Base-by-base conservation (phyloP, 2,329 filamentous ascomycete genomes). In the Fusarium euwallaceae region DNA sequence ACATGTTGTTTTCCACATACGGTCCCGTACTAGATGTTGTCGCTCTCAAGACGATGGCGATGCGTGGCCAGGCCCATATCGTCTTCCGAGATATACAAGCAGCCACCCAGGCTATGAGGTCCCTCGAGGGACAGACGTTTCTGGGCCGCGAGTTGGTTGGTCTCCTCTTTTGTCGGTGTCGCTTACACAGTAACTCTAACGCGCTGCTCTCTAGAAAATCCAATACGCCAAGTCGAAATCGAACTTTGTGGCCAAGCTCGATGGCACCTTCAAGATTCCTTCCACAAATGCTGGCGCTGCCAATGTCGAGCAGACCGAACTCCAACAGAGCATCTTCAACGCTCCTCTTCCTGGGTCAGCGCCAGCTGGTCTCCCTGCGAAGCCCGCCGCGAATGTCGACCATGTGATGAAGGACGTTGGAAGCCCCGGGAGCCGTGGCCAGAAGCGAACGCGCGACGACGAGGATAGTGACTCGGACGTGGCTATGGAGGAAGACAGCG, bases 1-100 rank as follows among this genome's bases (percentile, higher is more conserved):
- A 99, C 85, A 94, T 95, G 83, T 89, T 98, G 14, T 98, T 98
- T 83, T 95, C 95, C 12, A 97, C 95, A 16, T 97, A 98, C 81
- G 97, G 97, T 45, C 92, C 95, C 1, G 93, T 99, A 17, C 90
- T 99, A 68, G 97, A 99, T 81, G 91, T 99, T 22, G 93, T 98
- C 59, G 94, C 94, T 34, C 87, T 98, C 78, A 97, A 95, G 86
- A 97, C 94, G 1, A 88, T 88, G 82, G 95, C 95, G 85, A 98
- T 98, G 95, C 93, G 97, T 60, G 97, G 97, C 4, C 97, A 99
- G 84, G 97, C 97, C 71, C 97, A 98, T 80, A 87, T 99, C 70
- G 93, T 97, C 16, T 98, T 95, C 82, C 91, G 94, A 68, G 96
- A 99, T 82, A 88, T 96, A 37, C 93, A 98, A 76, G 92, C 94